A percentile compares a stretch with the other conserved stretches of the same genome.
phyloP scores from a whole-genome alignment of 1,284 basidiomycete species.

The Volvariella volvacea region DNA sequence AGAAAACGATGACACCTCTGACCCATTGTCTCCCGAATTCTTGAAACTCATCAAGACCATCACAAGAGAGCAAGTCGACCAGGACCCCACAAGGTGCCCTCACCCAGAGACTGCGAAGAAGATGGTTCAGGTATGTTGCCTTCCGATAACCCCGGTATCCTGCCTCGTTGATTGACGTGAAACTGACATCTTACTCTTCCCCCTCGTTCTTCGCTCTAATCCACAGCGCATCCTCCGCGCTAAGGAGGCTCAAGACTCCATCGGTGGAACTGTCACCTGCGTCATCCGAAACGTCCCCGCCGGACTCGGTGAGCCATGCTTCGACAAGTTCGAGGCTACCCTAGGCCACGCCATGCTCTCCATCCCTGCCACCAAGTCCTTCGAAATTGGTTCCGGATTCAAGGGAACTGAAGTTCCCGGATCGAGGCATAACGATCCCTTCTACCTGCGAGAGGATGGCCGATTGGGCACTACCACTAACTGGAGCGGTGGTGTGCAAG shows the following conservation, averaged over 20 bases:
- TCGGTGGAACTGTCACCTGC: slow-evolving; percentile 96
- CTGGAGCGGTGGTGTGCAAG: slow-evolving; percentile 97
- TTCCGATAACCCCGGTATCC: too few species aligned
- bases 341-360: slow-evolving; percentile 98
- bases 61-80: slow-evolving; percentile 86
- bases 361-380: slow-evolving; percentile 97
- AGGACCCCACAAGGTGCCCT: slow-evolving; percentile 86
- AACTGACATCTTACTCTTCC: too few species aligned
- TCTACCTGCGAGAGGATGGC: slow-evolving; percentile 65
- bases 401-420: slow-evolving; percentile 93
- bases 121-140: slow-evolving; percentile 73
- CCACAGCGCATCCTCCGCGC: slow-evolving; percentile 86
- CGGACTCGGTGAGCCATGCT: slow-evolving; percentile 95
- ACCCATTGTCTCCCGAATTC: slow-evolving; percentile 83
- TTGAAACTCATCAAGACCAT: slow-evolving; percentile 74
- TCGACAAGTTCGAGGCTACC: slow-evolving; percentile 97
- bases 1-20: slow-evolving; percentile 68
- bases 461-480: slow-evolving; percentile 84
- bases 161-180: too few species aligned
- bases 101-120: slow-evolving; percentile 81
- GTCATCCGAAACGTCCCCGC: slow-evolving; percentile 87
- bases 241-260: slow-evolving; percentile 88
- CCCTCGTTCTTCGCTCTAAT: too few species aligned
- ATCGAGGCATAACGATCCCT: slow-evolving; percentile 90
- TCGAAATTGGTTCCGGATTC: slow-evolving; percentile 98